Evolutionary conservation across 805 yeast species (phyloP), one percentile per base, ranked within the genome.

Genomic region (Ogataea paraovalis): DNA sequence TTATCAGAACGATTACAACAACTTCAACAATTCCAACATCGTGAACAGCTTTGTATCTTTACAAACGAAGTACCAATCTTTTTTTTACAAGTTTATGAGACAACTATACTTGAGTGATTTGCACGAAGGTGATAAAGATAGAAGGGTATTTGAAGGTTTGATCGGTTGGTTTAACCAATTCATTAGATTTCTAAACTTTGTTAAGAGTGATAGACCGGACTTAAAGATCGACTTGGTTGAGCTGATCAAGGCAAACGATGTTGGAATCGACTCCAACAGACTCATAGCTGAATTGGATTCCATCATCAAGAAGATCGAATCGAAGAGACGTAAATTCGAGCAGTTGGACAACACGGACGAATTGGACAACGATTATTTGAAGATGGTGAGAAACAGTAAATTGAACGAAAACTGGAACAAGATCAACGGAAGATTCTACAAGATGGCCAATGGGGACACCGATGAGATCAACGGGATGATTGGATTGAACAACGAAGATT

Each of bases 101-200:
- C 82, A 85, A 45, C 78, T 90, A n/a, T 90, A 91, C 64, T 51
- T 74, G n/a, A 80, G 86, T 53, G 98, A 92, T 60, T 72, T 80
- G 33, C 78, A 16, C 16, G 38, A 78, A 13, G 41, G 47, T 21
- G 53, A 49, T 18, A 54, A 48, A 7, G 51, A 54, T n/a, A 64
- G 58, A 3, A 49, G 62, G 4, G 68, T 92, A 4, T 92, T 92
- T 67, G 80, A 82, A 43, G 81, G 82, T 3, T 68, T 94, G 44
- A 74, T 88, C 40, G 65, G 65, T 5, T 92, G 97, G 97, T 72
- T 88, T 40, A 80, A 85, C 49, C 69, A 73, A 18, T 80, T 89
- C 44, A 69, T 90, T 23, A 68, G 71, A 12, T 79, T 87, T 51
- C 67, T 91, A 43, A 76, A 87, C 47, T 70, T 73, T 44, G 87